Conservation (phyloP, 768 basidiomycete genomes). For the Megacollybia marginata region DNA sequence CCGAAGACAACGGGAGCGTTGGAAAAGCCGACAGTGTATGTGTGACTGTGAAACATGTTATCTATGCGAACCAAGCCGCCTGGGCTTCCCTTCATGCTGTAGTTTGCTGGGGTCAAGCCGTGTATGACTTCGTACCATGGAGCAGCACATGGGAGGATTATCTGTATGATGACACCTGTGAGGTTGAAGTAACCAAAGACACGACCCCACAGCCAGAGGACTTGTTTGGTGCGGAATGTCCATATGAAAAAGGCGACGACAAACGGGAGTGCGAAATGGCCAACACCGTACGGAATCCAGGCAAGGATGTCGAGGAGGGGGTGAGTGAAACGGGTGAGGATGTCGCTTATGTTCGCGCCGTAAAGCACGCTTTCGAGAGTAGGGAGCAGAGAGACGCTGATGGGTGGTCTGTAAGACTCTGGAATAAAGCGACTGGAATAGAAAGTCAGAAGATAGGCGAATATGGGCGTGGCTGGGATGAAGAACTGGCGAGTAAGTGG, state of each 20-base stretch:
- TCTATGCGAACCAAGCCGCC: conserved; percentile 94
- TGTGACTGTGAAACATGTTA: conserved; percentile 65
- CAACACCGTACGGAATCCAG: conserved; percentile 95
- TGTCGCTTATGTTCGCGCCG: conserved; percentile 96
- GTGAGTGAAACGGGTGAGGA: conserved; percentile 91
- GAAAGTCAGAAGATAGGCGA: conserved; percentile 81
- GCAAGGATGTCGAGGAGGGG: conserved; percentile 88
- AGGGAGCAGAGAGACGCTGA: conserved; percentile 89
- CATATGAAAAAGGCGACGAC: conserved; percentile 80
- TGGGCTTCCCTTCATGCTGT: conserved; percentile 85
- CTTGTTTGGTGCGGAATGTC: conserved; percentile 80
- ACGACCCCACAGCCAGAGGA: conserved; percentile 76
- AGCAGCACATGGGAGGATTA: conserved; percentile 86
- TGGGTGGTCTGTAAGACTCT: conserved; percentile 60
- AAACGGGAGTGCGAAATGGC: conserved; percentile 85
- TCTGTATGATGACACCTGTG: conserved; percentile 79
- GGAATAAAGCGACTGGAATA: conserved; percentile 88
- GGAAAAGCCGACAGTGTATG: conserved; percentile 77
- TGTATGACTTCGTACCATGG: conserved; percentile 99
- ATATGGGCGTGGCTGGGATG: conserved; percentile 79
- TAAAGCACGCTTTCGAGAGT: conserved; percentile 93
- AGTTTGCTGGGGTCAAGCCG: conserved; percentile 92
- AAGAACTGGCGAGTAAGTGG: conserved; percentile 91
- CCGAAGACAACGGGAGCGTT: conserved; percentile 93
- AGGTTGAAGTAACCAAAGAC: conserved; percentile 94